Evolutionary conservation across 441 rosid genomes (phyloP), one percentile per base, ranked within the genome.

Genomic region (Erodium texanum): DNA sequence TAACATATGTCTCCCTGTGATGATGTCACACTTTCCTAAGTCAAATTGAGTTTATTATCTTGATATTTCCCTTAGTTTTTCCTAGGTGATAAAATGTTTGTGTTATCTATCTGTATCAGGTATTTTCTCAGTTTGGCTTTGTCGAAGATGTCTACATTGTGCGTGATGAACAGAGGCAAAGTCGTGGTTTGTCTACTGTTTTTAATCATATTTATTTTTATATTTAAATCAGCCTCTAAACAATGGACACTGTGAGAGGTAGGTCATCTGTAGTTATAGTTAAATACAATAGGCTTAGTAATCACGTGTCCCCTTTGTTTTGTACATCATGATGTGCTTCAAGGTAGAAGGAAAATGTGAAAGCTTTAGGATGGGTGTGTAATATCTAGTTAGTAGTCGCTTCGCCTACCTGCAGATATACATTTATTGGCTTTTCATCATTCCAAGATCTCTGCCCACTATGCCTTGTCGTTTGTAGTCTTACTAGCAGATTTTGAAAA

Each of bases 91-190:
- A 48, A 62, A 71, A 43, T 48, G 16, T 50, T 62, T 73, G 12
- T 68, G 7, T 32, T 32, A 5, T 32, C 36, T 70, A 80, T 64
- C 65, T 66, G 24, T 77, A 22, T 72, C 86, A 93, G 98, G 81
- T 89, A 66, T 93, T 90, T 85, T 79, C 90, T 70, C 83, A 81
- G 54, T 93, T 74, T 70, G 97, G 97, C 66, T 24, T 74, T 24
- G 69, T 93, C 52, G 90, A 87, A 78, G 97, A 93, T 68, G 72
- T 90, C 69, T 93, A 73, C 80, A 81, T 93, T 71, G 83, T 81
- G 68, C 81, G 87, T 9, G 96, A 89, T 62, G 87, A 79, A 72
- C 73, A 79, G 83, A 83, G 80, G 85, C 85, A 84, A 74, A 80
- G 82, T 71, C 96, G 94, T 29, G 96, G 96, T 85, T 78, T 66